A percentile compares a stretch with the other conserved stretches of the same genome.
phyloP scores from a whole-genome alignment of 1,284 basidiomycete species.

The Malassezia sp. region DNA sequence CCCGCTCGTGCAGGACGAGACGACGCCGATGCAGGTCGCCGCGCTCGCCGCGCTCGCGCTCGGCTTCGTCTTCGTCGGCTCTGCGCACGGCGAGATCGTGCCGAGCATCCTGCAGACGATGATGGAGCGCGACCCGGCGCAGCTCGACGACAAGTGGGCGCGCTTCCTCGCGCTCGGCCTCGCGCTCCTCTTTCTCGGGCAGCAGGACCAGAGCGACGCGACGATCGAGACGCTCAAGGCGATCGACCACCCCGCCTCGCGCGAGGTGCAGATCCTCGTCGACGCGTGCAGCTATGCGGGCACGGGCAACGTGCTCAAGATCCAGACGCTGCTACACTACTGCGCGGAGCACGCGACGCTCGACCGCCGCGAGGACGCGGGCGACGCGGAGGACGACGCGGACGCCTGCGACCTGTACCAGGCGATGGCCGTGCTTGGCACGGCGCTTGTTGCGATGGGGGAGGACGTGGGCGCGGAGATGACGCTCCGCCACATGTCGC shows the following conservation, averaged over 20 bases:
- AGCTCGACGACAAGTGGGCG: conserved; percentile 62
- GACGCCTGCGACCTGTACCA: conserved; percentile 70
- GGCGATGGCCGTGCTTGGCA: conserved; percentile 83
- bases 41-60: conserved; percentile 75
- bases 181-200: conserved; percentile 72
- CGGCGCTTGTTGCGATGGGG: conserved; percentile 92
- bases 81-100: conserved; percentile 84
- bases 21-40: conserved; percentile 71
- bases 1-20: conserved; percentile 41
- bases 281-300: conserved; percentile 91
- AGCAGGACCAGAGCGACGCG: conserved; percentile 63
- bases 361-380: conserved; percentile 31
- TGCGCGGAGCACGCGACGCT: conserved; percentile 77
- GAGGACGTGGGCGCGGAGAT: conserved; percentile 97
- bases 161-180: conserved; percentile 81
- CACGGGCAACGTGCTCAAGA: conserved; percentile 86
- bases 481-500: conserved; percentile 42
- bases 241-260: conserved; percentile 82
- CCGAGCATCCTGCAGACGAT: conserved; percentile 79
- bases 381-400: conserved; percentile 21
- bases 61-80: conserved; percentile 91
- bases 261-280: conserved; percentile 80
- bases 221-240: conserved; percentile 90
- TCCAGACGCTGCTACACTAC: conserved; percentile 83
- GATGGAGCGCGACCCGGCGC: conserved; percentile 54